Evolutionary conservation across 768 basidiomycete genomes (phyloP).

Genomic region (Porpolomopsis calyptriformis): DNA sequence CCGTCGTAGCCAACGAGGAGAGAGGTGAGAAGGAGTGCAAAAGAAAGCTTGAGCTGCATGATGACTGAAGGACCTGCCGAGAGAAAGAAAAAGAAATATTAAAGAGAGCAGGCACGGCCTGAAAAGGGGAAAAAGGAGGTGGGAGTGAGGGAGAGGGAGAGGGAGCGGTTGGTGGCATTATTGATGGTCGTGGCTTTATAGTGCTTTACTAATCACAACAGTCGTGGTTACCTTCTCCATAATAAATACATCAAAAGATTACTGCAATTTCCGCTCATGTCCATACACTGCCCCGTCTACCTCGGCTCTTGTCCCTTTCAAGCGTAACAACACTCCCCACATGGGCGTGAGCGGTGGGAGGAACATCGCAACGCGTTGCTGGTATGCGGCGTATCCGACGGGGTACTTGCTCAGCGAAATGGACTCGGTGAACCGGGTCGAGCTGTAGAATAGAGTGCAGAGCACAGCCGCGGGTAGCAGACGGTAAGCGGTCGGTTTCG

Average conservation of each 20-base stretch:
- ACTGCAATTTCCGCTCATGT: too few relatives aligned
- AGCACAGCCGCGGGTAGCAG: conserved; percentile 51
- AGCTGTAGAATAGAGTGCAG: conserved; percentile 63
- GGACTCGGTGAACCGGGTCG: conserved; percentile 70
- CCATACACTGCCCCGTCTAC: conserved; percentile 34
- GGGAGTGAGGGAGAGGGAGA: too few relatives aligned
- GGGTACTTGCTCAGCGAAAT: conserved; percentile 73
- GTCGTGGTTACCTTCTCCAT: conserved; percentile 38
- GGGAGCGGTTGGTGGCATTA: too few relatives aligned
- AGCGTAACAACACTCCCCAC: conserved; percentile 18
- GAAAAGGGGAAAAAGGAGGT: background rate
- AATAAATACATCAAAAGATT: too few relatives aligned
- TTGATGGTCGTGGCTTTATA: background rate
- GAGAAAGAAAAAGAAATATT: background rate
- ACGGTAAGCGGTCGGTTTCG: conserved; percentile 36
- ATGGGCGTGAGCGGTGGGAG: conserved; percentile 14
- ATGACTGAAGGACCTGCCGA: background rate
- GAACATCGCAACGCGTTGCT: conserved; percentile 76
- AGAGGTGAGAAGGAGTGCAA: conserved; percentile 29
- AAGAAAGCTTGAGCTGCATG: conserved; percentile 34
- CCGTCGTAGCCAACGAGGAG: conserved; percentile 19
- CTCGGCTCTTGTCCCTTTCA: conserved; percentile 15
- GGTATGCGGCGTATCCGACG: conserved; percentile 58
- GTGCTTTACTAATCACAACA: background rate
- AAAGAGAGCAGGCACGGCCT: background rate